These are phyloP conservation scores for Sordariomycetes sp. DNA, from an alignment of 2,329 filamentous ascomycete species.

Conservation along the genomic window DNA sequence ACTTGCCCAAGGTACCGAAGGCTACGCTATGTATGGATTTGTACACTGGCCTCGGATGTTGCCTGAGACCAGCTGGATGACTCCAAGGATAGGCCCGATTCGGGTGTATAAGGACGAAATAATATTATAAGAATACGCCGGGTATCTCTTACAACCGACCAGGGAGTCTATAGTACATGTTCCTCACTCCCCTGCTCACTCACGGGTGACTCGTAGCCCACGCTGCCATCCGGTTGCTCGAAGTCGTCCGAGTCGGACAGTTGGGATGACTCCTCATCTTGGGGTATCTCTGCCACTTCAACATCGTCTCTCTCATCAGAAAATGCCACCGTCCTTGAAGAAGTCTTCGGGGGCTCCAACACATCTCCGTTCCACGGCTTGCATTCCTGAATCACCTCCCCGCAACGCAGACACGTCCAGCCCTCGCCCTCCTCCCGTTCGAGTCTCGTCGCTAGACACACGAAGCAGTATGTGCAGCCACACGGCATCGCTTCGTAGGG, in stretches of 20 bases:
- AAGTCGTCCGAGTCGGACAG: background rate
- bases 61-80: too few relatives aligned
- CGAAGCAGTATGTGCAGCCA: slow-evolving; percentile 90
- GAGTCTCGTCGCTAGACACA: slow-evolving; percentile 81
- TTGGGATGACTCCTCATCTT: background rate
- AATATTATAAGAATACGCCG: background rate
- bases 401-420: slow-evolving; percentile 85
- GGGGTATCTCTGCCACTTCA: background rate
- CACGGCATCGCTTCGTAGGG: slow-evolving; percentile 88
- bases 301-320: slow-evolving; percentile 34
- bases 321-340: slow-evolving; percentile 52
- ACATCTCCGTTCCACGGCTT: slow-evolving; percentile 89
- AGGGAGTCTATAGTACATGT: background rate
- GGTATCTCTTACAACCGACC: background rate
- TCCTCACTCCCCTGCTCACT: background rate
- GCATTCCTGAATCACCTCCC: slow-evolving; percentile 73
- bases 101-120: background rate
- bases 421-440: slow-evolving; percentile 92
- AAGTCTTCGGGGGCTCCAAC: slow-evolving; percentile 42
- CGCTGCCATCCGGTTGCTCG: background rate
- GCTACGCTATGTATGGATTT: too few relatives aligned
- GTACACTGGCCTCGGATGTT: background rate
- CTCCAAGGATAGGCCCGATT: background rate
- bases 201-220: background rate
- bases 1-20: too few relatives aligned